Conservation (phyloP, 768 basidiomycete genomes). For the Lactarius sanguifluus region DNA sequence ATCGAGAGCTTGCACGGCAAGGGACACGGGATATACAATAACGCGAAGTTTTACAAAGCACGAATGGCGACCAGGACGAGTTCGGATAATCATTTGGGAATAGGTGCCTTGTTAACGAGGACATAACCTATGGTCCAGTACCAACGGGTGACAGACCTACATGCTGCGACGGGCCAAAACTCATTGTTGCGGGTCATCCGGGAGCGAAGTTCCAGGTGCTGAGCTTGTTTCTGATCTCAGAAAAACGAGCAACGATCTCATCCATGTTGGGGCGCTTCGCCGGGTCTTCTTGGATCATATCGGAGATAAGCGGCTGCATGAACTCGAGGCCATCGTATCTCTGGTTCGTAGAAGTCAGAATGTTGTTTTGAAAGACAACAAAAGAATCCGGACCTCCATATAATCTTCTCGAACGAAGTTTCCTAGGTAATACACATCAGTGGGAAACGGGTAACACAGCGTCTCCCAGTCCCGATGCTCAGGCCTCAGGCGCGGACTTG, state of each 20-base stretch:
- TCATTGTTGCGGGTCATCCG: slow-evolving; percentile 9
- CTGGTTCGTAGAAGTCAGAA: not conserved
- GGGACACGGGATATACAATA: not conserved
- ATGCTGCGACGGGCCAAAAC: not conserved
- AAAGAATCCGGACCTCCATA: slow-evolving; percentile 12
- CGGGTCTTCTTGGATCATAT: slow-evolving; percentile 41
- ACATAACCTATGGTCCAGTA: slow-evolving; percentile 10
- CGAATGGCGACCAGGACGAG: too few relatives aligned
- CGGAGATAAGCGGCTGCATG: slow-evolving; percentile 25
- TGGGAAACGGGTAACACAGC: slow-evolving; percentile 31
- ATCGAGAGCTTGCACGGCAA: not conserved
- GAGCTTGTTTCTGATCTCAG: slow-evolving; percentile 3
- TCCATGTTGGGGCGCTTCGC: slow-evolving; percentile 35
- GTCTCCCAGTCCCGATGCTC: slow-evolving; percentile 8
- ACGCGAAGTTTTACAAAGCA: not conserved
- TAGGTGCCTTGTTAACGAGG: slow-evolving; percentile 5
- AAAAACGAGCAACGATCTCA: slow-evolving; percentile 4
- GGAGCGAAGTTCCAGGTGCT: slow-evolving; percentile 16
- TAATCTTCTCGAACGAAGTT: slow-evolving; percentile 28
- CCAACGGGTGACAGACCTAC: not conserved
- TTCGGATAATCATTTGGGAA: slow-evolving; percentile 1
- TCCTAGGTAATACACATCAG: slow-evolving; percentile 33
- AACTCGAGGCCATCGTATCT: slow-evolving; percentile 9
- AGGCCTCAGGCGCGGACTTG: slow-evolving; percentile 32
- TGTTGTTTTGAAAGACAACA: too few relatives aligned